Conservation (phyloP, 108 stramenopile species). For the Nitzschia palea region DNA sequence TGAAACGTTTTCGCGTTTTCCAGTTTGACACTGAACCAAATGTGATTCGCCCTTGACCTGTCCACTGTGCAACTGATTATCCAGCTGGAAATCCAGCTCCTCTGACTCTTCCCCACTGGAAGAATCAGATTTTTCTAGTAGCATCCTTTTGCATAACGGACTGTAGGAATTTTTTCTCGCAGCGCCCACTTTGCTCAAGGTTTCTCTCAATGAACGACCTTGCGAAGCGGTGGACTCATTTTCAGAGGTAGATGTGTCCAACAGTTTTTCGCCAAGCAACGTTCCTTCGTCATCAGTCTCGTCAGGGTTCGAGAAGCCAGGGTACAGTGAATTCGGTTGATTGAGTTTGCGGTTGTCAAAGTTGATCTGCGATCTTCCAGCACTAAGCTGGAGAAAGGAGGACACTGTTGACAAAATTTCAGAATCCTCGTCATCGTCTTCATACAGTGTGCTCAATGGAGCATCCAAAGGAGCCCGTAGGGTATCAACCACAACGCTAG, state of each 20-base stretch:
- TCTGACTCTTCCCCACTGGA: neutral
- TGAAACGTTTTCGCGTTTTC: no score
- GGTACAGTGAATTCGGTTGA: neutral
- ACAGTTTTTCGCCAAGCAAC: neutral
- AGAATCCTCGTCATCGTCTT: constrained; percentile 16
- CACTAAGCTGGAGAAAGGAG: neutral
- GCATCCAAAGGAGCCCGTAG: constrained; percentile 5
- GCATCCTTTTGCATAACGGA: neutral
- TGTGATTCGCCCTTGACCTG: no score
- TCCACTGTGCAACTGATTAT: no score
- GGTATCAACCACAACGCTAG: constrained; percentile 1
- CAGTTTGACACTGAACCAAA: no score
- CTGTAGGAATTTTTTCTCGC: neutral
- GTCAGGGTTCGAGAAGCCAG: neutral
- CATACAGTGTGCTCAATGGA: constrained; percentile 2
- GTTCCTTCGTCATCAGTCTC: neutral
- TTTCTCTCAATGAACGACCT: neutral
- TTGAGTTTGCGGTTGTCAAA: no score
- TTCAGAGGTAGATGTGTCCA: neutral
- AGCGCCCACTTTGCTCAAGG: neutral
- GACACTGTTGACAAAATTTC: neutral
- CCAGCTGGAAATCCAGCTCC: no score
- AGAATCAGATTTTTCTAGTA: no score
- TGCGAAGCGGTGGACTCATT: neutral
- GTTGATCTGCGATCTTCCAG: no score